Conservation (phyloP, 371 early-diverging fungal genomes). For the Dinochytrium kinnereticum region DNA sequence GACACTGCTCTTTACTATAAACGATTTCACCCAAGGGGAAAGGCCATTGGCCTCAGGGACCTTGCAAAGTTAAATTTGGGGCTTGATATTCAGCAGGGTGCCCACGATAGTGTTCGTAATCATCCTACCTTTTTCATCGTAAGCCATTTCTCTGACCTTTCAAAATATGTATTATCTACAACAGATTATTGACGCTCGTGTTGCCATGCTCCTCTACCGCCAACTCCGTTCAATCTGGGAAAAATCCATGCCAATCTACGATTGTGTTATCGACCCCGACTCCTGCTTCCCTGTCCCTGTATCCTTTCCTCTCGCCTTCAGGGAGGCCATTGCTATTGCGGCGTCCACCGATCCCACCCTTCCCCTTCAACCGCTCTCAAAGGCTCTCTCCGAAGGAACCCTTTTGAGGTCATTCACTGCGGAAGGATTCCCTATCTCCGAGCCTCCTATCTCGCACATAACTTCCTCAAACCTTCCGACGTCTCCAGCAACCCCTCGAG, state of each 20-base stretch:
- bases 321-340: conserved; percentile 10
- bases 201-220: conserved; percentile 85
- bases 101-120: conserved; percentile 62
- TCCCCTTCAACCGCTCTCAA: not conserved
- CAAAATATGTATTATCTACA: not conserved
- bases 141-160: not conserved
- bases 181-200: conserved; percentile 80
- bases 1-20: conserved; percentile 36
- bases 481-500: not conserved
- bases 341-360: not conserved
- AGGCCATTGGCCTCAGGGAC: conserved; percentile 61
- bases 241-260: conserved; percentile 20
- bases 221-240: conserved; percentile 85
- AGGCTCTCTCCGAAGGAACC: not conserved
- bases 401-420: not conserved
- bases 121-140: not conserved
- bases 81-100: conserved; percentile 79
- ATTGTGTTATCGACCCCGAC: not conserved
- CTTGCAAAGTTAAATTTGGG: conserved; percentile 73
- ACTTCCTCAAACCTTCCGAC: not conserved
- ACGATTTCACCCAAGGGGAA: conserved; percentile 33
- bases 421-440: not conserved
- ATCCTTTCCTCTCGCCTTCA: conserved; percentile 23
- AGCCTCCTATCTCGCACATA: not conserved
- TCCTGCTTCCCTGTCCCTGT: conserved; percentile 24